Conservation (phyloP, 1,139 yeast genomes). For the Protomyces pachydermus region DNA sequence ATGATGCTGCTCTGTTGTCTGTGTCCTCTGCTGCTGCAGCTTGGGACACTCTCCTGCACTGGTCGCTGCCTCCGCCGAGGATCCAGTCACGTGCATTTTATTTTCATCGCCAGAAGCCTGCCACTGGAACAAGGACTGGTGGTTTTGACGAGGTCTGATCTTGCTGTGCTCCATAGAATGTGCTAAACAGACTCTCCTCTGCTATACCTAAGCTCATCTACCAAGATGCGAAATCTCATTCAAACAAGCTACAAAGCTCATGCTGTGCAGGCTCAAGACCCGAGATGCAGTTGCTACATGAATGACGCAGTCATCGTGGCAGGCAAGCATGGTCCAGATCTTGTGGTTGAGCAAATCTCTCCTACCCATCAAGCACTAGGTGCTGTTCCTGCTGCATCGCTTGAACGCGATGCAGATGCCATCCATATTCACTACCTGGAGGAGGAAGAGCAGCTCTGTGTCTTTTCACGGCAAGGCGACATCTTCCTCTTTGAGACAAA, state of each 20-base stretch:
- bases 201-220: not conserved
- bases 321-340: too few relatives aligned
- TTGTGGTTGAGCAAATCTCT: too few relatives aligned
- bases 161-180: too few relatives aligned
- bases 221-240: not conserved
- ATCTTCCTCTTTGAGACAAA: constrained; percentile 33
- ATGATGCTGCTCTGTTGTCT: not conserved
- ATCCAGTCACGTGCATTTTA: not conserved
- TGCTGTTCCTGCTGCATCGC: too few relatives aligned
- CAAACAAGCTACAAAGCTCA: not conserved
- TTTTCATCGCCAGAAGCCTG: too few relatives aligned
- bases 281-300: not conserved
- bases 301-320: not conserved
- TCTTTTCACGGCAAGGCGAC: constrained; percentile 40
- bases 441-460: constrained; percentile 30
- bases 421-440: not conserved
- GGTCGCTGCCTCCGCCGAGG: not conserved
- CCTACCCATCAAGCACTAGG: too few relatives aligned
- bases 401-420: too few relatives aligned
- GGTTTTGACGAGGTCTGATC: too few relatives aligned
- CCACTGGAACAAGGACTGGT: too few relatives aligned
- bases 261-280: not conserved
- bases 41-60: not conserved
- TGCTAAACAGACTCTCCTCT: not conserved
- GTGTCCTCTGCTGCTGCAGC: not conserved